Percentiles rank a stretch among this genome's conserved stretches.
phyloP scores from a whole-genome alignment of 202 grass and related monocot genomes.

The Zizania palustris region DNA sequence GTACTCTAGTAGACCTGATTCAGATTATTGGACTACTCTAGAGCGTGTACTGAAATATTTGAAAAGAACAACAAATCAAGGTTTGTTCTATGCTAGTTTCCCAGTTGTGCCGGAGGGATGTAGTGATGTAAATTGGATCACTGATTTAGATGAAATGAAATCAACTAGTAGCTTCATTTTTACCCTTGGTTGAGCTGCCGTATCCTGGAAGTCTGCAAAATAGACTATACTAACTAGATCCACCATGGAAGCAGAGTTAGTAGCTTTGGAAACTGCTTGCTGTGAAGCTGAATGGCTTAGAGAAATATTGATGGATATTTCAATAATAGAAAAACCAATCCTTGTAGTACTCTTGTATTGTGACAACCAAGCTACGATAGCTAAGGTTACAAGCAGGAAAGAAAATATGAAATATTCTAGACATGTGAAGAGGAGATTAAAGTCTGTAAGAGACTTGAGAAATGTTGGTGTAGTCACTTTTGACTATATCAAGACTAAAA shows the following conservation, averaged over 20 bases:
- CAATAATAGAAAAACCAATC: neutral
- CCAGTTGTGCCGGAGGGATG: neutral
- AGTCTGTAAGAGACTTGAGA: neutral
- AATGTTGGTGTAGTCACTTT: neutral
- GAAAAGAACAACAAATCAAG: neutral
- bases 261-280: neutral
- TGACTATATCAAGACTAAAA: neutral
- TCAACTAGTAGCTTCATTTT: neutral
- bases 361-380: neutral
- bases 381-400: neutral
- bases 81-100: neutral
- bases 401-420: neutral
- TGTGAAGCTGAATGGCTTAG: conserved; percentile 1
- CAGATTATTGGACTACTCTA: neutral
- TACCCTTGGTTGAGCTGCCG: neutral
- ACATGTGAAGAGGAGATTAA: neutral
- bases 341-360: neutral
- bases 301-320: neutral
- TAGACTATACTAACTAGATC: neutral
- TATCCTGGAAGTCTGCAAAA: neutral
- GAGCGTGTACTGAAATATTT: neutral
- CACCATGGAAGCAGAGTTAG: neutral
- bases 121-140: neutral
- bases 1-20: neutral
- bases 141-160: neutral